phyloP scores from a whole-genome alignment of 2,329 filamentous ascomycete genomes.

The Microdochium bolleyi region DNA sequence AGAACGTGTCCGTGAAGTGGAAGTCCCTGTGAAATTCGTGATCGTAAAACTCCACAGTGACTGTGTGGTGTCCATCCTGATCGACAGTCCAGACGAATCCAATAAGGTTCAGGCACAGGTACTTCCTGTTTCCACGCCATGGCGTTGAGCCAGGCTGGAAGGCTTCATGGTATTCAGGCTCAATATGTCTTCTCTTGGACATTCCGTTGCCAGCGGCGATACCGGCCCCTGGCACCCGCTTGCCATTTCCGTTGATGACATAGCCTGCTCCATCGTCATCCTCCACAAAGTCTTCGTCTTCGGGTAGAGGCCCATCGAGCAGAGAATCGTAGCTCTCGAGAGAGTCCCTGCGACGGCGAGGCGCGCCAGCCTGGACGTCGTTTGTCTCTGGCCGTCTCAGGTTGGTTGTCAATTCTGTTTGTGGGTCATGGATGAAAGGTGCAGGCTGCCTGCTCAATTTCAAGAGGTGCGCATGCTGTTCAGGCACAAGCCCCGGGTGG shows the following conservation, averaged over 20 bases:
- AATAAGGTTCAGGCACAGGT: constrained; percentile 86
- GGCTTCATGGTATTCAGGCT: constrained; percentile 68
- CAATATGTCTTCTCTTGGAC: constrained; percentile 41
- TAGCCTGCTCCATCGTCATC: constrained; percentile 96
- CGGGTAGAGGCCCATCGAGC: constrained; percentile 50
- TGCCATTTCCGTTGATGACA: constrained; percentile 45
- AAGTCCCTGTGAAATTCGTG: constrained; percentile 87
- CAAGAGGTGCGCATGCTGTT: constrained; percentile 48
- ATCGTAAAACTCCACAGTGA: constrained; percentile 97
- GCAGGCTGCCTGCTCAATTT: constrained; percentile 61
- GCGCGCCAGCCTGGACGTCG: constrained; percentile 43
- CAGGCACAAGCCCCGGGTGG: constrained; percentile 60
- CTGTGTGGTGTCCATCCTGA: constrained; percentile 86
- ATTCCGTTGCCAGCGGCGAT: constrained; percentile 5
- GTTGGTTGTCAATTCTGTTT: constrained; percentile 63
- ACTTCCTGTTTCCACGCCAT: constrained; percentile 90
- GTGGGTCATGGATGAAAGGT: constrained; percentile 77
- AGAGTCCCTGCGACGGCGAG: constrained; percentile 51
- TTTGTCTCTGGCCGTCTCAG: constrained; percentile 47
- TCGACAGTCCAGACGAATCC: constrained; percentile 97
- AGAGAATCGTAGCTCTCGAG: constrained; percentile 77
- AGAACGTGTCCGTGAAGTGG: constrained; percentile 92
- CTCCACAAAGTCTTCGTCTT: constrained; percentile 76
- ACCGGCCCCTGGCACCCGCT: constrained; percentile 23
- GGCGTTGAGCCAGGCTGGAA: constrained; percentile 95